Conservation (phyloP, 495 filamentous ascomycete genomes). For the Aspergillus carlsbadensis region DNA sequence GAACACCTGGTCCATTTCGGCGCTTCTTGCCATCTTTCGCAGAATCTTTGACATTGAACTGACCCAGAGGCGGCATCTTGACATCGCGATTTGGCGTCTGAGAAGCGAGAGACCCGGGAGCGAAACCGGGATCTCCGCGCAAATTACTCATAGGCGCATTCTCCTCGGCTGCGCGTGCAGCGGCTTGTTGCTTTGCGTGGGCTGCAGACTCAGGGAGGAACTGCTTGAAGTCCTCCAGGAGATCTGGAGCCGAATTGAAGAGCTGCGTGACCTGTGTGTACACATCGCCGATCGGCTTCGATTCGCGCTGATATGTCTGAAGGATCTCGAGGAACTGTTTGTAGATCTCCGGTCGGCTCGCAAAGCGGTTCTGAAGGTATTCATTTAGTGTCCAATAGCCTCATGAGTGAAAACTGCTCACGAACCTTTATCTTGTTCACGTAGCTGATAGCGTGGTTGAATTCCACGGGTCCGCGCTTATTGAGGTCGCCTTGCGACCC, state of each 20-base stretch:
- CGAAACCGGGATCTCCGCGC: conserved; percentile 52
- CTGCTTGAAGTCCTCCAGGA: conserved; percentile 98
- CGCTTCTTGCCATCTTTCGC: conserved; percentile 83
- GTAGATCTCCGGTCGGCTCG: conserved; percentile 94
- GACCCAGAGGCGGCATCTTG: conserved; percentile 90
- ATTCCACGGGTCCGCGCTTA: conserved; percentile 93
- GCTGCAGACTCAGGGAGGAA: conserved; percentile 97
- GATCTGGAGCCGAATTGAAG: conserved; percentile 92
- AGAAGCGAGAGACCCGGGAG: conserved; percentile 39
- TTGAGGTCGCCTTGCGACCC: conserved; percentile 64
- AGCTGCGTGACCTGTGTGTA: conserved; percentile 95
- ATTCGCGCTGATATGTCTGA: conserved; percentile 97
- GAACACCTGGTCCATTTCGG: conserved; percentile 47
- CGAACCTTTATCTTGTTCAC: conserved; percentile 99
- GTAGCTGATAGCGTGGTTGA: conserved; percentile 99
- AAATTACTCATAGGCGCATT: conserved; percentile 60
- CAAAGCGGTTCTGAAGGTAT: conserved; percentile 78
- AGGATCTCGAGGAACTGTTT: conserved; percentile 99
- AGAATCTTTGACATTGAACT: conserved; percentile 71
- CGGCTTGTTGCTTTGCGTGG: conserved; percentile 72
- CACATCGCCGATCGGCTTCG: conserved; percentile 97
- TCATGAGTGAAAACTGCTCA: not conserved
- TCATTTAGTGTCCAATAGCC: not conserved
- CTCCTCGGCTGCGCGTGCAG: conserved; percentile 64
- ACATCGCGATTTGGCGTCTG: conserved; percentile 54